Evolutionary conservation across 495 filamentous ascomycete species (phyloP).

Genomic region (Xeromyces bisporus): DNA sequence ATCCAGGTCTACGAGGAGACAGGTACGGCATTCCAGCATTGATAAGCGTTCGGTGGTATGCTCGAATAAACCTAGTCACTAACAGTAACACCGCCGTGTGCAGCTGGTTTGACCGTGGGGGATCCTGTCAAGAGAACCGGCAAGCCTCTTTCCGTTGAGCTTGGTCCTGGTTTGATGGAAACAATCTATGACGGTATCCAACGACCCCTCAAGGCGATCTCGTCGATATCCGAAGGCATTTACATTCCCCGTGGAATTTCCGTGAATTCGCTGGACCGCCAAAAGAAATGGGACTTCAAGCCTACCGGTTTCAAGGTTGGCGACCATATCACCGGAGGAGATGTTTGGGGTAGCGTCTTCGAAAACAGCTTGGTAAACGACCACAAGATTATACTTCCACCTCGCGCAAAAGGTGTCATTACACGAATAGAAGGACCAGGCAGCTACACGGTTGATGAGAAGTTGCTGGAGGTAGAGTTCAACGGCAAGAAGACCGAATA

Average conservation of each 20-base stretch:
- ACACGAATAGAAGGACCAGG: conserved; percentile 77
- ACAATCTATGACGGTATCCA: conserved; percentile 99
- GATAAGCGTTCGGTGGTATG: not conserved
- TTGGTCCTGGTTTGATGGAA: conserved; percentile 93
- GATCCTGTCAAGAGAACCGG: conserved; percentile 81
- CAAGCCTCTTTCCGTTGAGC: conserved; percentile 92
- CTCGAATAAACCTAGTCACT: not conserved
- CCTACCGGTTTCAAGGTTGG: conserved; percentile 74
- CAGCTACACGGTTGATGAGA: conserved; percentile 84
- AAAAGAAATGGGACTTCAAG: conserved; percentile 90
- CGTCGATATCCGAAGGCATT: conserved; percentile 60
- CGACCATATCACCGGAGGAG: conserved; percentile 91
- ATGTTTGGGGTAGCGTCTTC: conserved; percentile 82
- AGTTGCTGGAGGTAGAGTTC: conserved; percentile 92
- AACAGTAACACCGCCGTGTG: not conserved
- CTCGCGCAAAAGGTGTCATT: conserved; percentile 78
- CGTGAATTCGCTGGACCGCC: conserved; percentile 73
- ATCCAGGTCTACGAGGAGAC: conserved; percentile 99
- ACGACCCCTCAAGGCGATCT: conserved; percentile 75
- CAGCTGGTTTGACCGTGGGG: conserved; percentile 89
- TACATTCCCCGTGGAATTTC: conserved; percentile 93
- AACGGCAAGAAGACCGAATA: conserved; percentile 86
- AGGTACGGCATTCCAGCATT: conserved; percentile 34
- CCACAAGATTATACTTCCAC: conserved; percentile 91
- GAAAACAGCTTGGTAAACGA: conserved; percentile 93